Conservation (phyloP, 2,329 filamentous ascomycete genomes). For the Venturia asperata region DNA sequence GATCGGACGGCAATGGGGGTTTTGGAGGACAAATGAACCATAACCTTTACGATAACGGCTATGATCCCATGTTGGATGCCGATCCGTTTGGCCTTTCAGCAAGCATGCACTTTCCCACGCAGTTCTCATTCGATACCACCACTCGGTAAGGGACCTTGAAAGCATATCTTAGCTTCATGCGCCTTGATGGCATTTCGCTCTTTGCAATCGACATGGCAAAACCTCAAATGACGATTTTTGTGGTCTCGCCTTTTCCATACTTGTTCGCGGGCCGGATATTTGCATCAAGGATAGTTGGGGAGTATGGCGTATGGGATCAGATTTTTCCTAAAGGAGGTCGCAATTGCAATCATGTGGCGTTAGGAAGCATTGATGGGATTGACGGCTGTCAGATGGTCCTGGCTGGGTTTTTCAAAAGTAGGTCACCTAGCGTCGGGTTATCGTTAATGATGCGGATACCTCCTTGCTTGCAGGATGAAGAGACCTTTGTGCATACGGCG, state of each 20-base stretch:
- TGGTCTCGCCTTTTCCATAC: background rate
- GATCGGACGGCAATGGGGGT: conserved; percentile 18
- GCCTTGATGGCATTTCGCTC: conserved; percentile 3
- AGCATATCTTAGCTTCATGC: background rate
- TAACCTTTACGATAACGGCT: conserved; percentile 36
- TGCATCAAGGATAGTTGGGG: background rate
- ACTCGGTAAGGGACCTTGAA: conserved; percentile 1
- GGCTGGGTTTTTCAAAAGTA: background rate
- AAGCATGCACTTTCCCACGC: conserved; percentile 89
- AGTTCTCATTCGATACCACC: conserved; percentile 59
- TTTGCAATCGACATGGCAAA: background rate
- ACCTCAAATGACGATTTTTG: no score
- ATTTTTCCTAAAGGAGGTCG: background rate
- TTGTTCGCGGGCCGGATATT: background rate
- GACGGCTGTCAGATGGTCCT: background rate
- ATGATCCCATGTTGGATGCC: conserved; percentile 82
- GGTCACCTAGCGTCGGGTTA: background rate
- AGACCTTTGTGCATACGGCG: background rate
- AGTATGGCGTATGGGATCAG: background rate
- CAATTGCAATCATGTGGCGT: background rate
- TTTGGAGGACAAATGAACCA: conserved; percentile 15
- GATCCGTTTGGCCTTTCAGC: conserved; percentile 90
- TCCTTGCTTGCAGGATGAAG: conserved; percentile 7
- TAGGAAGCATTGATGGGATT: background rate
- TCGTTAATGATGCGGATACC: conserved; percentile 1